phyloP scores from a whole-genome alignment of 176 grass and related monocot genomes.

The Ampelocalamus luodianensis region DNA sequence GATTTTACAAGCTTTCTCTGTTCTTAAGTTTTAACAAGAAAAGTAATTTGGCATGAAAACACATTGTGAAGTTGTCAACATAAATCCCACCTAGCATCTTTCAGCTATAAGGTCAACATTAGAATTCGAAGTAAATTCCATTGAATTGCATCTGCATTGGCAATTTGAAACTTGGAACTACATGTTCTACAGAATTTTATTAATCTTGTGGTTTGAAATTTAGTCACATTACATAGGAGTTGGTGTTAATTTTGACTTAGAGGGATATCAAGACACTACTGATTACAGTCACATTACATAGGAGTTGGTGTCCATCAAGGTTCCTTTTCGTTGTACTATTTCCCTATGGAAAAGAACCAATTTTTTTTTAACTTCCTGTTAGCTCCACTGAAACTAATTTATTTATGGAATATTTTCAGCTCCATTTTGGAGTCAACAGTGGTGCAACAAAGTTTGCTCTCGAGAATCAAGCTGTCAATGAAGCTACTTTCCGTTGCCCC shows the following conservation, averaged over 20 bases:
- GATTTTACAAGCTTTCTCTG: background rate
- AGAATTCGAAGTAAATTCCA: background rate
- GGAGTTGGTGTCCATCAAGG: background rate
- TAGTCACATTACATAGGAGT: background rate
- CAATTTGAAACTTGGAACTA: background rate
- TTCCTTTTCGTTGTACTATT: background rate
- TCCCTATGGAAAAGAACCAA: background rate
- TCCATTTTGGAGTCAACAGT: slow-evolving; percentile 89
- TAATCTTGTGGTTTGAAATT: background rate
- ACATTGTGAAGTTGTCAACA: background rate
- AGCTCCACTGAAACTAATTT: background rate
- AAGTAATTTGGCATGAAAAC: background rate
- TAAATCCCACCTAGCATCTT: background rate
- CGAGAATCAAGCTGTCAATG: slow-evolving; percentile 79
- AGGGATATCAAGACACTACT: background rate
- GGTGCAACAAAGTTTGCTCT: slow-evolving; percentile 70
- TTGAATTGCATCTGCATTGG: background rate
- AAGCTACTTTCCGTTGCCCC: slow-evolving; percentile 79
- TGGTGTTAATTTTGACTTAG: background rate
- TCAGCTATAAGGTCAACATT: background rate
- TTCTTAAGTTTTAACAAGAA: background rate
- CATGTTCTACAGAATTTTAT: background rate
- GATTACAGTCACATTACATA: background rate
- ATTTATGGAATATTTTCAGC: slow-evolving; percentile 48
- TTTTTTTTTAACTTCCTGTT: background rate